These are phyloP conservation scores for Backusella luteola DNA, from an alignment of 192 early-diverging fungal genomes.

Conservation along the genomic window DNA sequence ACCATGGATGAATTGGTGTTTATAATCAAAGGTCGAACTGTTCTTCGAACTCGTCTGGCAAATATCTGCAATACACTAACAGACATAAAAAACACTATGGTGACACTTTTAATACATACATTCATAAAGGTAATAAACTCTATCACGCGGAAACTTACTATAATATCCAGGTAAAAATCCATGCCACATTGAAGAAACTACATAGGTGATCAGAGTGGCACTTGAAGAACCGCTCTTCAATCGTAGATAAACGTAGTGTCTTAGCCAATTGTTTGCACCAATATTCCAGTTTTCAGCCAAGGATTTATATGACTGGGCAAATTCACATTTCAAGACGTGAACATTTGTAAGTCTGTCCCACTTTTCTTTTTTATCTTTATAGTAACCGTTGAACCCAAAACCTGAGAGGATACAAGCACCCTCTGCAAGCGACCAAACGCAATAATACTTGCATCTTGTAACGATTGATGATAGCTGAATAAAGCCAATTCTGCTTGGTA, in stretches of 20 bases:
- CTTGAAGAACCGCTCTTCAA: constrained; percentile 11
- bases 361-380: constrained; percentile 43
- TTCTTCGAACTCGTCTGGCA: neutral
- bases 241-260: constrained; percentile 71
- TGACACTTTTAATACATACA: neutral
- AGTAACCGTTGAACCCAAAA: constrained; percentile 76
- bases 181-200: constrained; percentile 92
- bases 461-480: constrained; percentile 59
- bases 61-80: neutral
- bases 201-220: constrained; percentile 77
- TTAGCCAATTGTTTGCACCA: constrained; percentile 85
- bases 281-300: constrained; percentile 89
- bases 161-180: constrained; percentile 92
- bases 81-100: constrained; percentile 7
- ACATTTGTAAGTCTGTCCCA: constrained; percentile 83
- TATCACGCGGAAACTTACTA: constrained; percentile 33
- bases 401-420: constrained; percentile 80
- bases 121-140: neutral
- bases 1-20: neutral
- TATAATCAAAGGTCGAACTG: neutral
- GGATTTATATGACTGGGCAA: constrained; percentile 69
- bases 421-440: constrained; percentile 89
- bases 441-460: constrained; percentile 81
- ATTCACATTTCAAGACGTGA: constrained; percentile 62
- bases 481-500: constrained; percentile 35